Percentiles rank a stretch among this genome's conserved stretches.
phyloP scores from a whole-genome alignment of 2,329 filamentous ascomycete species.

The Aspergillus sp. region DNA sequence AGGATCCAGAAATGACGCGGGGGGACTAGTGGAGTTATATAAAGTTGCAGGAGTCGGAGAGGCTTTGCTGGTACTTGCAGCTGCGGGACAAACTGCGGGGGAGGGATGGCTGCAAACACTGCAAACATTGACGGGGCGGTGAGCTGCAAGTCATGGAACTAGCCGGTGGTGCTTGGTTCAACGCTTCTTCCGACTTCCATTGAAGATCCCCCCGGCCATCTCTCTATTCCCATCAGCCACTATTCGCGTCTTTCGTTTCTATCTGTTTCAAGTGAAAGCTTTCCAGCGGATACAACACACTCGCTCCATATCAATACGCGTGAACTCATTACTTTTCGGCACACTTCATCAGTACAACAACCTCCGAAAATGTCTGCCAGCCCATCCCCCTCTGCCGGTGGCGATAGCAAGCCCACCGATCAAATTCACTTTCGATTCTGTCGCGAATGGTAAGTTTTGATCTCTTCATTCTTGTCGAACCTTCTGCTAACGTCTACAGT shows the following conservation, averaged over 20 bases:
- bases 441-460: constrained; percentile 74
- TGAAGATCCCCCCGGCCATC: not conserved
- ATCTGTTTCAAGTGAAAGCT: not conserved
- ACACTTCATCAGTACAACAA: not conserved
- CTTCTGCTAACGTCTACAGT: constrained; percentile 47
- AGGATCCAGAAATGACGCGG: not conserved
- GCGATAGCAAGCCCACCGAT: constrained; percentile 52
- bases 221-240: not conserved
- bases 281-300: not conserved
- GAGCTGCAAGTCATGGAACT: not conserved
- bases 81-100: constrained; percentile 34
- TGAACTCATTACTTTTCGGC: not conserved
- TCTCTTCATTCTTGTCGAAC: not conserved
- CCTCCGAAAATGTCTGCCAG: constrained; percentile 42
- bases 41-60: not conserved
- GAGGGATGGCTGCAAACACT: constrained; percentile 22
- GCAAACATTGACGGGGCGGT: constrained; percentile 12
- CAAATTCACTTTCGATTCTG: constrained; percentile 98
- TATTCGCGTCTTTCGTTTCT: not conserved
- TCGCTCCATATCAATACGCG: not conserved
- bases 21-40: not conserved
- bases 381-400: constrained; percentile 44
- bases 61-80: not conserved
- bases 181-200: constrained; percentile 24
- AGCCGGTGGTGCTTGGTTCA: constrained; percentile 10